These are phyloP conservation scores for Melanopsichium pennsylvanicum DNA, from an alignment of 1,284 basidiomycete species.

Conservation along the genomic window DNA sequence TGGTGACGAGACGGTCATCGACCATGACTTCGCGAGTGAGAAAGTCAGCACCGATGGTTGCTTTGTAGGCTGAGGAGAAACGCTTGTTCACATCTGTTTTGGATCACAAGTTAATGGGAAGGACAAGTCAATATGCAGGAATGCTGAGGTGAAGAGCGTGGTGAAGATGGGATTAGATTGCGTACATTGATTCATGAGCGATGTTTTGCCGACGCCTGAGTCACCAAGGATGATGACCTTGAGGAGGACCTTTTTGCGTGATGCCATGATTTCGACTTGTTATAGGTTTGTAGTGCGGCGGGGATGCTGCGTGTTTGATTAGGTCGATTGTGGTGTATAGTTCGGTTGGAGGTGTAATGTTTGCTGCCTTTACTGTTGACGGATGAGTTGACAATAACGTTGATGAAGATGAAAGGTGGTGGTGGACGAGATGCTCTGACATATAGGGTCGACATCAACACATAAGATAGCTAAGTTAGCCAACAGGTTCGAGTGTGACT, in stretches of 20 bases:
- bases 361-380: too few relatives aligned
- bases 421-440: not conserved
- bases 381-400: too few relatives aligned
- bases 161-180: not conserved
- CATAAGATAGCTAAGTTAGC: conserved; percentile 8
- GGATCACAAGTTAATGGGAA: too few relatives aligned
- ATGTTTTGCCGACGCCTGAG: conserved; percentile 92
- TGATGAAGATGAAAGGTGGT: not conserved
- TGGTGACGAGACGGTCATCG: conserved; percentile 95
- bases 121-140: not conserved
- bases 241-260: conserved; percentile 79
- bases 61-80: conserved; percentile 98
- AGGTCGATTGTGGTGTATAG: too few relatives aligned
- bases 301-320: too few relatives aligned
- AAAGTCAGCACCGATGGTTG: conserved; percentile 67
- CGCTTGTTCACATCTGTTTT: conserved; percentile 89
- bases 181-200: conserved; percentile 95
- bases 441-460: conserved; percentile 13
- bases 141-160: not conserved
- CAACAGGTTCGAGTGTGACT: not conserved
- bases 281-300: not conserved
- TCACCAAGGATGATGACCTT: conserved; percentile 71
- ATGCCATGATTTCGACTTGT: conserved; percentile 69
- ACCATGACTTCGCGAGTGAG: conserved; percentile 99
- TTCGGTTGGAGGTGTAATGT: too few relatives aligned